Conservation (phyloP, 2,329 filamentous ascomycete species). For the Talaromyces funiculosus region DNA sequence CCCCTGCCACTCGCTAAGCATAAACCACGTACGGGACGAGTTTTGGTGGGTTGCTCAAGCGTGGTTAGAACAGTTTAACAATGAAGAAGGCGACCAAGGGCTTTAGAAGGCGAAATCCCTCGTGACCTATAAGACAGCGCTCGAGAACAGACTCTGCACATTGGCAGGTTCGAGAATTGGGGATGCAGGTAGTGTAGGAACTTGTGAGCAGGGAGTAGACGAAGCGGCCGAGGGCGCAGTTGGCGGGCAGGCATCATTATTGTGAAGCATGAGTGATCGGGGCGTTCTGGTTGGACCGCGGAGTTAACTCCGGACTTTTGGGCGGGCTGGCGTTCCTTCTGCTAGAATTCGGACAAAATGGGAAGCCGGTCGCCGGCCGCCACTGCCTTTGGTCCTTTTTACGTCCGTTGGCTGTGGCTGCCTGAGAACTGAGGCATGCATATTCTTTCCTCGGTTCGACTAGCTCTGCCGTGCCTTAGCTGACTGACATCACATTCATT, state of each 20-base stretch:
- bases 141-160: background rate
- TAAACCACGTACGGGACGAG: background rate
- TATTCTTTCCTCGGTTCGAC: background rate
- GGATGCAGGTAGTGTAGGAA: background rate
- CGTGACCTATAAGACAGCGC: background rate
- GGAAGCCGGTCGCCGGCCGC: background rate
- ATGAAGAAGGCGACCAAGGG: background rate
- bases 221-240: background rate
- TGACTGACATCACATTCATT: background rate
- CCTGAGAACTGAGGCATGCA: background rate
- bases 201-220: background rate
- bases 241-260: background rate
- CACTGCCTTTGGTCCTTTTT: background rate
- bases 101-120: background rate
- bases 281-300: slow-evolving; percentile 2
- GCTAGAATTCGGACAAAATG: background rate
- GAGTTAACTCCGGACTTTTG: slow-evolving; percentile 6
- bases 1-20: slow-evolving; percentile 11
- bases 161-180: background rate
- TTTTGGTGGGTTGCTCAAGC: background rate
- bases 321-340: background rate
- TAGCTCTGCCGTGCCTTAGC: background rate
- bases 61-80: background rate
- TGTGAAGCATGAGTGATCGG: background rate
- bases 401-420: background rate